Conservation (phyloP, 345 rosid species). For the Brassica rapa region DNA sequence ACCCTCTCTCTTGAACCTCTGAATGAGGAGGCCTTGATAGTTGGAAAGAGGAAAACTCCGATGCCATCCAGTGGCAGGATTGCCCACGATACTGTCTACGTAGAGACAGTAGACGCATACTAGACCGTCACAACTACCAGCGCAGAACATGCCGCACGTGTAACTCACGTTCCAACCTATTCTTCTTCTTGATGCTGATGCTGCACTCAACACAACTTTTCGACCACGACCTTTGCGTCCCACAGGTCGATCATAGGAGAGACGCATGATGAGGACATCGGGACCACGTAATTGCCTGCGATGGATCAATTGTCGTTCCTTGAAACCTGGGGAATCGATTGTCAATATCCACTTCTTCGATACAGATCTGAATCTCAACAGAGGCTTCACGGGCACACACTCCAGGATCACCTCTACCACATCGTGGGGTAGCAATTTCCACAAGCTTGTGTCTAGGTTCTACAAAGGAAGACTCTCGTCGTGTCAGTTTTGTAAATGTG, state of each 20-base stretch:
- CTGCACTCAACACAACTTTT: background rate
- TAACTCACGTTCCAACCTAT: background rate
- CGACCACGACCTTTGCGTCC: background rate
- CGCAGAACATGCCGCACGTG: background rate
- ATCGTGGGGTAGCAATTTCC: background rate
- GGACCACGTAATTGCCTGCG: background rate
- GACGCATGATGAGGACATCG: background rate
- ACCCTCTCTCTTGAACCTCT: background rate
- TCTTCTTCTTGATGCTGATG: background rate
- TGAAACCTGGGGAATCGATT: background rate
- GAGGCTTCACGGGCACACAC: background rate
- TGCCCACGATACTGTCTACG: background rate
- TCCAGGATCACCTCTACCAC: background rate
- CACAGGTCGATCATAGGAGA: background rate
- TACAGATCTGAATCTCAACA: background rate
- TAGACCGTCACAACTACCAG: background rate
- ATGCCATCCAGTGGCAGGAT: background rate
- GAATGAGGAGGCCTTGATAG: background rate
- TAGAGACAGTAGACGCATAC: background rate
- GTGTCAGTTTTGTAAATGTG: background rate
- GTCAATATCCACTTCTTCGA: background rate
- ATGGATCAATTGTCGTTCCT: background rate
- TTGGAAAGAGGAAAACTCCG: background rate
- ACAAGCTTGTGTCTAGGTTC: background rate
- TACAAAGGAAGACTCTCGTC: background rate